phyloP scores from a whole-genome alignment of 192 early-diverging fungal species.

The Mortierella claussenii region DNA sequence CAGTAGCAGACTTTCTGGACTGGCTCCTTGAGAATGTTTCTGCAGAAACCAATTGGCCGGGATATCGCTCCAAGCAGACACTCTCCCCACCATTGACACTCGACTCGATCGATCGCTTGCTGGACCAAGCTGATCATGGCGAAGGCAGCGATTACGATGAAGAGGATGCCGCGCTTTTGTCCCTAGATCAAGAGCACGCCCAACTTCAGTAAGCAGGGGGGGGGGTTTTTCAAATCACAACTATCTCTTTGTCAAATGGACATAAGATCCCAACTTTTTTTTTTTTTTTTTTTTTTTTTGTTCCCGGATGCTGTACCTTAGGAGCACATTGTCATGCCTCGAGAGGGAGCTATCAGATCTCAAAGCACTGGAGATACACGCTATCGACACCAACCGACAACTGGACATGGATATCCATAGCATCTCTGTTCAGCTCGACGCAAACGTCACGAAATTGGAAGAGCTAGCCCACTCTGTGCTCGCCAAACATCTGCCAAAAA shows the following conservation, averaged over 20 bases:
- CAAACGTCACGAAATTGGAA: slow-evolving; percentile 16
- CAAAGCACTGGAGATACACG: slow-evolving; percentile 17
- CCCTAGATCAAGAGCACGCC: slow-evolving; percentile 24
- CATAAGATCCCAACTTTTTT: background rate
- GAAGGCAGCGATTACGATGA: background rate
- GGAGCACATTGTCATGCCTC: slow-evolving; percentile 19
- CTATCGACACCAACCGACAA: slow-evolving; percentile 1
- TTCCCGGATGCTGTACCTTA: background rate
- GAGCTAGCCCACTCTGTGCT: slow-evolving; percentile 10
- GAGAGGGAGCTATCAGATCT: slow-evolving; percentile 40
- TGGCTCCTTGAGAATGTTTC: slow-evolving; percentile 38
- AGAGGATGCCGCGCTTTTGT: background rate
- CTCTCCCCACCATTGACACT: background rate
- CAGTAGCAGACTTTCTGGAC: slow-evolving; percentile 15
- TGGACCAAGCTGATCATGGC: background rate
- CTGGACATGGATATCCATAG: slow-evolving; percentile 44
- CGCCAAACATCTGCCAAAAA: no score
- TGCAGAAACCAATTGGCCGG: slow-evolving; percentile 41
- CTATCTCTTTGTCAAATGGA: background rate
- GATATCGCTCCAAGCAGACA: background rate
- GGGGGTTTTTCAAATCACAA: background rate
- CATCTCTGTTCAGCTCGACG: slow-evolving; percentile 27
- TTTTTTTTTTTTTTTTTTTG: background rate
- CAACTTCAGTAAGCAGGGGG: slow-evolving; percentile 27
- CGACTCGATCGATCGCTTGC: background rate